These are phyloP conservation scores for Podospora comata DNA, from an alignment of 495 filamentous ascomycete genomes.

Conservation along the genomic window DNA sequence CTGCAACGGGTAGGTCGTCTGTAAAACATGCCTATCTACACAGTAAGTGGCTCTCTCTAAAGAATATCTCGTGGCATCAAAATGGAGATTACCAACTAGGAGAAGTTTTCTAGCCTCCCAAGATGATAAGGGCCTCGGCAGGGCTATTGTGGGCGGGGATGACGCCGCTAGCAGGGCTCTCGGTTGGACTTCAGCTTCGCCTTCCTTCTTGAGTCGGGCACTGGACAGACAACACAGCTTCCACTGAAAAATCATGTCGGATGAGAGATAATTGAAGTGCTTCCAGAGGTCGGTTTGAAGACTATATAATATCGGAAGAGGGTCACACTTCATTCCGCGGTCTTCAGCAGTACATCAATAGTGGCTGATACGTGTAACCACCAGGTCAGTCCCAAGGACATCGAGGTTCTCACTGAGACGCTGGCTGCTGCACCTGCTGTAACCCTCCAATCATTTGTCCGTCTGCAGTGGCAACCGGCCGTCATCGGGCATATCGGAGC, in stretches of 20 bases:
- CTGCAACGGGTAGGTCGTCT: not conserved
- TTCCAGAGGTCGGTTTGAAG: not conserved
- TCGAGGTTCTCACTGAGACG: not conserved
- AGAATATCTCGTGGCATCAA: not conserved
- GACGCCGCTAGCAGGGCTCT: not conserved
- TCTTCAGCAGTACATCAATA: not conserved
- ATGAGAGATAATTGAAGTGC: not conserved
- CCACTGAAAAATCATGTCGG: not conserved
- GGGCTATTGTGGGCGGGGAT: not conserved
- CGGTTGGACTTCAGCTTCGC: not conserved
- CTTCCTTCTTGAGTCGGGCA: not conserved
- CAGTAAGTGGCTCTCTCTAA: too few species aligned
- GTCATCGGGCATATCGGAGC: not conserved
- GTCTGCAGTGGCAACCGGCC: not conserved
- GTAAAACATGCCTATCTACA: not conserved
- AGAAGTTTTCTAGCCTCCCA: not conserved
- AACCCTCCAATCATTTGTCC: not conserved
- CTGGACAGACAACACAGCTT: not conserved
- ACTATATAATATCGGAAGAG: not conserved
- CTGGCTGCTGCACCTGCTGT: not conserved
- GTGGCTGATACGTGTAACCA: not conserved
- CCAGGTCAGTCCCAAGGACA: not conserved
- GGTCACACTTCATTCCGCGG: not conserved
- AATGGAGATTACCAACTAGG: not conserved
- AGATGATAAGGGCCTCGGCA: not conserved